Percentiles rank a stretch among this genome's conserved stretches.
Evolutionary conservation across 495 filamentous ascomycete species (phyloP).

Genomic region (Aspergillus sparsus): DNA sequence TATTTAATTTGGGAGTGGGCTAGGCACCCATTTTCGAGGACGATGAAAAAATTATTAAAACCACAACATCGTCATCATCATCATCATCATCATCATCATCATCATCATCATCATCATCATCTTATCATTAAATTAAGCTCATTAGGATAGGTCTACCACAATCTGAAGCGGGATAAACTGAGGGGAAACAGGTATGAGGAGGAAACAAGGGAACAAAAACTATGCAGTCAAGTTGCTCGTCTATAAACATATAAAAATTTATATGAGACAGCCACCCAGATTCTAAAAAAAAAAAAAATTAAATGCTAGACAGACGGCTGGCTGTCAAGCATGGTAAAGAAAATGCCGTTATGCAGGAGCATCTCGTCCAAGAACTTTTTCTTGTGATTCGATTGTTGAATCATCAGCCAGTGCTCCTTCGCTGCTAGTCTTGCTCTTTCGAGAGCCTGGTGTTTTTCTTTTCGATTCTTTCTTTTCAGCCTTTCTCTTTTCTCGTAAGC

Average conservation of each 20-base stretch:
- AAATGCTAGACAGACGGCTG: not conserved
- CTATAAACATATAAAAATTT: not conserved
- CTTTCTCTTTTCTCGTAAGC: slow-evolving; percentile 32
- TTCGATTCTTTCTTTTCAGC: slow-evolving; percentile 33
- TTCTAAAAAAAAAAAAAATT: not conserved
- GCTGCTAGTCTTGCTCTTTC: slow-evolving; percentile 27
- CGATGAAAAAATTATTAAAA: too few species aligned
- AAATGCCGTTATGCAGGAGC: not conserved
- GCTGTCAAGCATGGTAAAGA: not conserved
- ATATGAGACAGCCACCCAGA: slow-evolving; percentile 18
- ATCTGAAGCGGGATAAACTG: too few species aligned
- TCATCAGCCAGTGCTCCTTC: slow-evolving; percentile 19
- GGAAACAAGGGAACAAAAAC: not conserved
- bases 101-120: too few species aligned
- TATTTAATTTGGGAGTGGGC: too few species aligned
- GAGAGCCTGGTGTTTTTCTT: slow-evolving; percentile 26
- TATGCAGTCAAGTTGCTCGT: not conserved
- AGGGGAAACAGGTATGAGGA: too few species aligned
- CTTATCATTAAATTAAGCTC: too few species aligned
- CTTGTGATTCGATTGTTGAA: not conserved
- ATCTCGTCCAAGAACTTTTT: not conserved
- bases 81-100: too few species aligned
- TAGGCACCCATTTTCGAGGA: too few species aligned
- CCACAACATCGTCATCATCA: too few species aligned
- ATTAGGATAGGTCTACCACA: too few species aligned